phyloP scores from a whole-genome alignment of 169 alveolate species.

The Plasmodium vivax region DNA sequence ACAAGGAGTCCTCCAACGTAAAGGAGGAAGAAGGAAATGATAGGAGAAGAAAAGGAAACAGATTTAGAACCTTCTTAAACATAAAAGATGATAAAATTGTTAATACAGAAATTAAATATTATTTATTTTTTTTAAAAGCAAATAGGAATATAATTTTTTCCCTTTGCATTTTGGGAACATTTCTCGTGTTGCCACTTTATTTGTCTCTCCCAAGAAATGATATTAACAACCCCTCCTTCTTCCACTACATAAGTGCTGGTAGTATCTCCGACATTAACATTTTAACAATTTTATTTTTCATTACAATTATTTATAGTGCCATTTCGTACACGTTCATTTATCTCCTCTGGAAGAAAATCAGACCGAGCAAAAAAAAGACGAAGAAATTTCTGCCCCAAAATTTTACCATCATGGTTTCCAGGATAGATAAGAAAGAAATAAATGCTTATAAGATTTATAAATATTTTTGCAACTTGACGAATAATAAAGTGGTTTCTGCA shows the following conservation, averaged over 20 bases:
- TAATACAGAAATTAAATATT: slow-evolving; percentile 73
- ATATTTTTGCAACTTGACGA: slow-evolving; percentile 58
- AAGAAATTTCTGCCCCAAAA: slow-evolving; percentile 66
- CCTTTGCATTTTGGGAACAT: slow-evolving; percentile 64
- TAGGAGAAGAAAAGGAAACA: background rate
- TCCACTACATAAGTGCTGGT: slow-evolving; percentile 73
- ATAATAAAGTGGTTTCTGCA: slow-evolving; percentile 71
- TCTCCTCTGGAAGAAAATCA: slow-evolving; percentile 54
- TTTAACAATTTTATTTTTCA: slow-evolving; percentile 39
- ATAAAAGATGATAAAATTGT: slow-evolving; percentile 73
- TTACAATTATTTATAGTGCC: slow-evolving; percentile 71
- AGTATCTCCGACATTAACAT: slow-evolving; percentile 60
- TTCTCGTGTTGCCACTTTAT: slow-evolving; percentile 62
- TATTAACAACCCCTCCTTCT: slow-evolving; percentile 55
- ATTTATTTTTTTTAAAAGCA: slow-evolving; percentile 64
- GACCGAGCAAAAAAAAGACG: slow-evolving; percentile 64
- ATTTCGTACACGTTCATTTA: slow-evolving; percentile 61
- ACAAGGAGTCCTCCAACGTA: background rate
- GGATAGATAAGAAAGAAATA: slow-evolving; percentile 55
- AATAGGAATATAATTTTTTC: slow-evolving; percentile 70
- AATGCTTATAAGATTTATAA: slow-evolving; percentile 68
- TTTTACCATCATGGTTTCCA: slow-evolving; percentile 73
- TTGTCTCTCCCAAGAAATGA: slow-evolving; percentile 57
- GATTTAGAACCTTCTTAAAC: slow-evolving; percentile 61
- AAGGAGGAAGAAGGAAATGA: slow-evolving; percentile 9